Base-by-base conservation (phyloP, 2,329 filamentous ascomycete genomes). In the Fusarium hainanense region DNA sequence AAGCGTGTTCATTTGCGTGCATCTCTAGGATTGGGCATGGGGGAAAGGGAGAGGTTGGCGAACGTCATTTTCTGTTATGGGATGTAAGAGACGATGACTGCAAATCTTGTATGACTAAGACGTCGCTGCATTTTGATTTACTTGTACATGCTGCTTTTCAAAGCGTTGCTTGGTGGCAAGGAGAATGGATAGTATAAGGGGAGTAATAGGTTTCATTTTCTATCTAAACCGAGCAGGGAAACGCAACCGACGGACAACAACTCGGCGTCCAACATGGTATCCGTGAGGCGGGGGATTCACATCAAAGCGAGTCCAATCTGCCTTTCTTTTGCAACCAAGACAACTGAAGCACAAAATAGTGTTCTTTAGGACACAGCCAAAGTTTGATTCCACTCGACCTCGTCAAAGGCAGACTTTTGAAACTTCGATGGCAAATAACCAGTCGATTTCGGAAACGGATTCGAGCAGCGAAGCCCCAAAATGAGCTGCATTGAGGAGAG, bases 1-100 rank as follows among this genome's bases (percentile, higher is more conserved):
- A 83, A 82, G 77, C 77, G 75, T 78, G 73, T 79, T 78, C 68
- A 74, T 79, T 76, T 79, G 76, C 78, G 78, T 81, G 77, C 80
- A 82, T 82, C 77, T 78, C 77, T 77, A 78, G 78, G 79, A 78
- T 74, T 70, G 69, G 77, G 74, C 75, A 78, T 78, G 60, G 72
- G 67, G 68, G 61, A 69, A 73, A 69, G 68, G 72, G 60, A 69
- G 67, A 72, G 46, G 73, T 71, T 67, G 70, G 73, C 63, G 70
- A 71, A 68, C 52, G 66, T 75, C 73, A 74, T 68, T 68, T 74
- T 68, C 44, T 46, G 34, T 42, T 40, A 61, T 58, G 66, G 60
- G 66, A 51, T n/a, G 61, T 57, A 37, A 63, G 66, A 64, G 64
- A 63, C 54, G 68, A 72, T 65, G 71, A 68, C 63, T 65, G 66